Conservation (phyloP, 225 moss, liverwort and hornwort genomes). For the Thuidium tamariscinum region DNA sequence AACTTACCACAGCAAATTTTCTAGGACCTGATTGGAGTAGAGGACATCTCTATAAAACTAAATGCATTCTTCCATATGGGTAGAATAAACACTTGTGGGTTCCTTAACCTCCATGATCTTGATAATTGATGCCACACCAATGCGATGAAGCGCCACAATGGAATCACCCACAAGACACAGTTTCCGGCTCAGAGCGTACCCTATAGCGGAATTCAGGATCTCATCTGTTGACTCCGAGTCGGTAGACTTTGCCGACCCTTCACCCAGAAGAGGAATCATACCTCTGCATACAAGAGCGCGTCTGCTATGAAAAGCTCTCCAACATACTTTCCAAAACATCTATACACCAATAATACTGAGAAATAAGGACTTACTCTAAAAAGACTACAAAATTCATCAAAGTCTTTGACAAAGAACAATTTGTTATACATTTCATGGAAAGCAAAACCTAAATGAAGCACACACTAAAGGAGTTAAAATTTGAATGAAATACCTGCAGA, state of each 20-base stretch:
- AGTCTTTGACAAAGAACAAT: neutral
- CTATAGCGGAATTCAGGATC: conserved; percentile 54
- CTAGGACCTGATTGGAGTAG: neutral
- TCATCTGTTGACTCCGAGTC: conserved; percentile 87
- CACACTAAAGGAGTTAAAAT: neutral
- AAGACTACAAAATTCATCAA: neutral
- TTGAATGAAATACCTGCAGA: conserved; percentile 16
- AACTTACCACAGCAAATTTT: neutral
- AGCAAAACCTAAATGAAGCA: neutral
- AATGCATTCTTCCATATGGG: neutral
- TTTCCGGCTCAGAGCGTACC: conserved; percentile 41
- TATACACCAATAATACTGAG: neutral
- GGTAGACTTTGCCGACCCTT: conserved; percentile 75
- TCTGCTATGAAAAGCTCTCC: neutral
- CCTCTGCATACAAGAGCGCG: conserved; percentile 40
- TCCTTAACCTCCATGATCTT: conserved; percentile 80
- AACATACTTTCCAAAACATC: neutral
- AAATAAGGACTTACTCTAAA: neutral
- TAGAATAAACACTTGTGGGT: neutral
- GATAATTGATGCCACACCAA: conserved; percentile 77
- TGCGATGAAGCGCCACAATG: conserved; percentile 81
- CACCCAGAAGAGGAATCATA: conserved; percentile 73
- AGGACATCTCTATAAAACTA: neutral
- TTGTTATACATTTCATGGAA: neutral
- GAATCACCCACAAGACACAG: conserved; percentile 74